Evolutionary conservation across 495 filamentous ascomycete genomes (phyloP).

Genomic region (Penicillium crystallinum): DNA sequence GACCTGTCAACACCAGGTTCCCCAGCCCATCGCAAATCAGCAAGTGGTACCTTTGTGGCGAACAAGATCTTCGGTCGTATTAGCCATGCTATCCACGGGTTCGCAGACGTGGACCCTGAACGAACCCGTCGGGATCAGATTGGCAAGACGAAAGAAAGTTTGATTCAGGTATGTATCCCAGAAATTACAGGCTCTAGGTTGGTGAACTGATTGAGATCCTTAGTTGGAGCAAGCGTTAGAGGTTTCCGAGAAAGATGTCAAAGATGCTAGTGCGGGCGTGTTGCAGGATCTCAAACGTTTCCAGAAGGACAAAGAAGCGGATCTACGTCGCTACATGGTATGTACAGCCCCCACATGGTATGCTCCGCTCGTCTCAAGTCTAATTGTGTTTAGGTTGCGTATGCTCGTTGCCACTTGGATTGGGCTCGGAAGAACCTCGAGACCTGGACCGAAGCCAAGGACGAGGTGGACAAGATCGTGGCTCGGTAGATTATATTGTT

Average conservation of each 20-base stretch:
- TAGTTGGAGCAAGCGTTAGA: conserved; percentile 85
- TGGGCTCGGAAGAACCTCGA: conserved; percentile 98
- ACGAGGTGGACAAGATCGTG: conserved; percentile 87
- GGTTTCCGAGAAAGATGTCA: conserved; percentile 84
- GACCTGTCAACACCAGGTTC: conserved; percentile 25
- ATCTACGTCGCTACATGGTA: conserved; percentile 94
- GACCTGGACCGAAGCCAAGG: conserved; percentile 90
- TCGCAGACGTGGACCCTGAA: conserved; percentile 94
- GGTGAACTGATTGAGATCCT: conserved; percentile 5
- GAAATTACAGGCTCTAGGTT: background rate
- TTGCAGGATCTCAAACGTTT: conserved; percentile 87
- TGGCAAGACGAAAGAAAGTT: conserved; percentile 80
- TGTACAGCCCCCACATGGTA: conserved; percentile 23
- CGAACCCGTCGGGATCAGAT: conserved; percentile 87
- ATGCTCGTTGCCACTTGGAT: conserved; percentile 89
- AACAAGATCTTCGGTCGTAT: conserved; percentile 94
- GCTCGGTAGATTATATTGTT: conserved; percentile 35
- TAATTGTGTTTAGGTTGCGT: conserved; percentile 63
- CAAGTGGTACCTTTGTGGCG: conserved; percentile 74
- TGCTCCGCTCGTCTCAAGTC: background rate
- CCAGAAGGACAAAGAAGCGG: conserved; percentile 89
- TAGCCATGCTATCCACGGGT: conserved; percentile 90
- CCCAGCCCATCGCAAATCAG: conserved; percentile 61
- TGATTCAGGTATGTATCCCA: conserved; percentile 53
- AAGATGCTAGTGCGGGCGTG: conserved; percentile 80